Conservation (phyloP, 2,329 filamentous ascomycete species). For the Botrytis sinoallii region DNA sequence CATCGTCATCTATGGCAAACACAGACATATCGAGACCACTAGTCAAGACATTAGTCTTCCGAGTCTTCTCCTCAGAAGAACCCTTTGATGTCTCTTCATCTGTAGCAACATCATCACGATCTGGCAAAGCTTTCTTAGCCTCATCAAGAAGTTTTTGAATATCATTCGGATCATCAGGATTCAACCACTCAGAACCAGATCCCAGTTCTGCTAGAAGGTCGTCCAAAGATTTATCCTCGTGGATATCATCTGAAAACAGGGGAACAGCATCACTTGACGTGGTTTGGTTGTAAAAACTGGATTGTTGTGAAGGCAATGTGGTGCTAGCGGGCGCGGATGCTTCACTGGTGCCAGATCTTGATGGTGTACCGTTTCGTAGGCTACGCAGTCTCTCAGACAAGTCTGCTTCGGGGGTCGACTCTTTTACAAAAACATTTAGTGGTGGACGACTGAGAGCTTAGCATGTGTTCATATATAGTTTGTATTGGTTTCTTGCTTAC, state of each 20-base stretch:
- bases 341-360: conserved; percentile 23
- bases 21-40: conserved; percentile 36
- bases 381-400: conserved; percentile 34
- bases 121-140: conserved; percentile 29
- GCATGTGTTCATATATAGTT: conserved; percentile 24
- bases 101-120: conserved; percentile 7
- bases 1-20: conserved; percentile 43
- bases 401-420: conserved; percentile 30
- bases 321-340: conserved; percentile 6
- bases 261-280: conserved; percentile 11
- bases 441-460: conserved; percentile 25
- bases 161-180: conserved; percentile 35
- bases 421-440: conserved; percentile 15
- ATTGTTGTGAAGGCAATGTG: conserved; percentile 10
- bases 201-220: conserved; percentile 35
- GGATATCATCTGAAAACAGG: conserved; percentile 20
- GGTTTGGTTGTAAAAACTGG: not conserved
- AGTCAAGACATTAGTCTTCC: conserved; percentile 39
- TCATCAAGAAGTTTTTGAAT: conserved; percentile 34
- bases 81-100: not conserved
- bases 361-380: conserved; percentile 32
- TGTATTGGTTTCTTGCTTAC: conserved; percentile 23
- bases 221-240: conserved; percentile 35
- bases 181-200: conserved; percentile 33
- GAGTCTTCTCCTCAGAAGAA: not conserved